Conservation (phyloP, 1,284 basidiomycete species). For the Leccinum brunneo-olivaceum region DNA sequence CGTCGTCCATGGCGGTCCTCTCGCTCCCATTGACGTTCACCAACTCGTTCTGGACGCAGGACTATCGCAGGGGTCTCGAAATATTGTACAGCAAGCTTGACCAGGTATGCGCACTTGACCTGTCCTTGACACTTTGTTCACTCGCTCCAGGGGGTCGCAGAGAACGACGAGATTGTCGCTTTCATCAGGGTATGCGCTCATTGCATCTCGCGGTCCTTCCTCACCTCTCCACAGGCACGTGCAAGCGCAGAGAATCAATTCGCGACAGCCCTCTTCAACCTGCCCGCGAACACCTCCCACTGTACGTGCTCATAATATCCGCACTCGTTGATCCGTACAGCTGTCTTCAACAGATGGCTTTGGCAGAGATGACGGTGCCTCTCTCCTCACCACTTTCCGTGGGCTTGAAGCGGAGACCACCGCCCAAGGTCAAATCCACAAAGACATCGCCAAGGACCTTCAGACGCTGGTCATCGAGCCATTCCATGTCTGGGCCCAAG, state of each 20-base stretch:
- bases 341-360: conserved; percentile 53
- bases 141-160: conserved; percentile 53
- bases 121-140: conserved; percentile 20
- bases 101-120: conserved; percentile 44
- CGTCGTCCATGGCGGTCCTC: conserved; percentile 64
- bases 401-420: conserved; percentile 67
- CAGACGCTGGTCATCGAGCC: conserved; percentile 64
- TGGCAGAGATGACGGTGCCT: conserved; percentile 70
- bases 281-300: conserved; percentile 43
- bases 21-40: conserved; percentile 79
- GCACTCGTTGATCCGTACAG: conserved; percentile 2
- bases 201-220: conserved; percentile 2
- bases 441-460: conserved; percentile 60
- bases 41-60: conserved; percentile 90
- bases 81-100: conserved; percentile 73
- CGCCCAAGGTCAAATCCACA: conserved; percentile 62
- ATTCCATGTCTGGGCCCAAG: conserved; percentile 66
- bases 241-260: conserved; percentile 57
- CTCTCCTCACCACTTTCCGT: conserved; percentile 69
- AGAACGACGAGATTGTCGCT: conserved; percentile 74
- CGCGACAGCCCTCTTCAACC: conserved; percentile 50
- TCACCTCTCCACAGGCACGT: conserved; percentile 44
- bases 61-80: conserved; percentile 77
- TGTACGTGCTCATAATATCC: conserved; percentile 34
- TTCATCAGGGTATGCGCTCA: conserved; percentile 66